A percentile compares a stretch with the other conserved stretches of the same genome.
These are phyloP conservation scores for Grosmannia serpens DNA, from an alignment of 2,329 filamentous ascomycete genomes.

Conservation along the genomic window DNA sequence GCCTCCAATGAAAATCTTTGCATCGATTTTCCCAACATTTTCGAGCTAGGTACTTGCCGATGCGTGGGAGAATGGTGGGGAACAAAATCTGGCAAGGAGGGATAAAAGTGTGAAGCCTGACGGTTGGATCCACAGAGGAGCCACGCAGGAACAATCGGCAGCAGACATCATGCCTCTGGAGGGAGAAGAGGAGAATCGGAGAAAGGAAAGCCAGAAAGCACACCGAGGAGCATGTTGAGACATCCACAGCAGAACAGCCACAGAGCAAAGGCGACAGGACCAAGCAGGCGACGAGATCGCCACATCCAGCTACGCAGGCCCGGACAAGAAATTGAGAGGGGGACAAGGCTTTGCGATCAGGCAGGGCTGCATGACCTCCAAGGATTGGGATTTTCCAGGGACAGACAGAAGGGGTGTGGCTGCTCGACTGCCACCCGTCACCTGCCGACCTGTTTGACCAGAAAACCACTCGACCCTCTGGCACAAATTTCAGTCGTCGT, in stretches of 20 bases:
- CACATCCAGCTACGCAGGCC: neutral
- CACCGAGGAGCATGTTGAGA: neutral
- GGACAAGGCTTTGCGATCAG: neutral
- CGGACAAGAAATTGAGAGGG: neutral
- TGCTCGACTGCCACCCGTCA: neutral
- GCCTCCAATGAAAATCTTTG: slow-evolving; percentile 3
- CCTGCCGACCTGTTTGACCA: neutral
- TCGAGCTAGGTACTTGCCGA: neutral
- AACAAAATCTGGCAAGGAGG: neutral
- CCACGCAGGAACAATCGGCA: neutral
- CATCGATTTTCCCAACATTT: neutral
- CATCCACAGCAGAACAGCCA: neutral
- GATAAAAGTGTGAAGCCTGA: neutral
- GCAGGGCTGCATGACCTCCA: neutral
- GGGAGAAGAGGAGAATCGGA: neutral
- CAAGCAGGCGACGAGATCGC: neutral
- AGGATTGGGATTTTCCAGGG: neutral
- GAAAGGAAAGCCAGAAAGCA: neutral
- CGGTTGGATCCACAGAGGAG: neutral
- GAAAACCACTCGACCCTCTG: slow-evolving; percentile 3
- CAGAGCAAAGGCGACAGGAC: neutral
- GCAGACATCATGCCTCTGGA: neutral
- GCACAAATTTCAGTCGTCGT: neutral
- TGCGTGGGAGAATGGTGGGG: neutral
- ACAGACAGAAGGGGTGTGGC: neutral